Evolutionary conservation across 163 green algal genomes (phyloP).

Genomic region (Prototheca cutis): DNA sequence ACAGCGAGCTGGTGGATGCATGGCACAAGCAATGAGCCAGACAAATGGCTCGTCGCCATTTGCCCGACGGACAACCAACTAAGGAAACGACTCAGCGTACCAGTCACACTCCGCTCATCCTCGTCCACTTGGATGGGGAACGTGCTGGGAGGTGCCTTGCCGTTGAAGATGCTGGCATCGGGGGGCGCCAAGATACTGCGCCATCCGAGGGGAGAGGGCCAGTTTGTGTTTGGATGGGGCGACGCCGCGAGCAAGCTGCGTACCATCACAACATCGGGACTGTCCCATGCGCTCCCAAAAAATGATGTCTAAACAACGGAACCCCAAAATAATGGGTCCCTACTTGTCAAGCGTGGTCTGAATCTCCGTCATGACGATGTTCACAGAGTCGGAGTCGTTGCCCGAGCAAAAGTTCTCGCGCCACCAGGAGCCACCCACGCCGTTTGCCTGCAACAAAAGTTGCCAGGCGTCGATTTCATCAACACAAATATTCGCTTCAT

Average conservation of each 20-base stretch:
- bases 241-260: too few species aligned
- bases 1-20: too few species aligned
- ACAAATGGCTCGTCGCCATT: too few species aligned
- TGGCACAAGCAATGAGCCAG: too few species aligned
- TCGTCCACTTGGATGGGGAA: slow-evolving; percentile 46
- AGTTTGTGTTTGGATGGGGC: too few species aligned
- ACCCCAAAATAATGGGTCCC: neutral
- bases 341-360: slow-evolving; percentile 17
- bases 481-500: too few species aligned
- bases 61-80: neutral
- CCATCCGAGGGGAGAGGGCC: too few species aligned
- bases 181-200: slow-evolving; percentile 7
- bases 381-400: slow-evolving; percentile 27
- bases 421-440: slow-evolving; percentile 49
- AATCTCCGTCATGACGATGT: slow-evolving; percentile 58
- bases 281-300: too few species aligned
- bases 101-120: slow-evolving; percentile 32
- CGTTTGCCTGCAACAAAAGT: slow-evolving; percentile 20
- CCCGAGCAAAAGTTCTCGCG: slow-evolving; percentile 28
- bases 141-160: slow-evolving; percentile 2
- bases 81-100: neutral
- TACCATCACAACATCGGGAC: too few species aligned
- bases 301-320: too few species aligned
- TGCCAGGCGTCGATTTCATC: neutral
- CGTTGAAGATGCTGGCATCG: neutral